Evolutionary conservation across 2,329 filamentous ascomycete species (phyloP).

Genomic region (Monosporascus sp.): DNA sequence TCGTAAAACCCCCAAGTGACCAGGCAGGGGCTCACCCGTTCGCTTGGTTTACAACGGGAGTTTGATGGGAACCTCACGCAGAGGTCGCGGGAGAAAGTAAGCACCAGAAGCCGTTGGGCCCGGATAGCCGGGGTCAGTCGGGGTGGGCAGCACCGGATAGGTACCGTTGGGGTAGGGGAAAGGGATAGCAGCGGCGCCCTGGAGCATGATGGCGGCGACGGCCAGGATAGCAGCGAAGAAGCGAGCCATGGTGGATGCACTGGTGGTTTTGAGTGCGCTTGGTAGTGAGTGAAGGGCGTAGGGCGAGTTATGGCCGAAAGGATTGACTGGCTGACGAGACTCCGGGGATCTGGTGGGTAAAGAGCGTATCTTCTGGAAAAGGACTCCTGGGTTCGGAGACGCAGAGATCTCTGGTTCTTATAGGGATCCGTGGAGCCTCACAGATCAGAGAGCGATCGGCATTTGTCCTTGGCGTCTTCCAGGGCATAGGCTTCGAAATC

Average conservation of each 20-base stretch:
- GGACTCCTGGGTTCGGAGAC: background rate
- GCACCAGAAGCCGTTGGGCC: background rate
- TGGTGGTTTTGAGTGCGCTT: background rate
- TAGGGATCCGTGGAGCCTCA: background rate
- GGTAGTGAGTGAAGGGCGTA: slow-evolving; percentile 5
- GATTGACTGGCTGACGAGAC: background rate
- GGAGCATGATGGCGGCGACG: slow-evolving; percentile 18
- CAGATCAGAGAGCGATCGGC: slow-evolving; percentile 15
- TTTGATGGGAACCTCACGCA: background rate
- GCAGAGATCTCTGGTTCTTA: background rate
- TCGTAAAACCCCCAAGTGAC: background rate
- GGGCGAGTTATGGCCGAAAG: slow-evolving; percentile 6
- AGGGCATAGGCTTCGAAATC: background rate
- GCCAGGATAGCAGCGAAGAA: slow-evolving; percentile 25
- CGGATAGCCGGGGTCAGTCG: background rate
- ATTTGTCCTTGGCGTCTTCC: slow-evolving; percentile 11
- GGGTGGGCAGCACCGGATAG: slow-evolving; percentile 4
- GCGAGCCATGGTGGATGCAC: slow-evolving; percentile 19
- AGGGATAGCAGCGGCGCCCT: slow-evolving; percentile 20
- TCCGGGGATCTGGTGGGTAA: background rate
- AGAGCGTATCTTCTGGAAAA: background rate
- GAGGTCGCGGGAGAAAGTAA: background rate
- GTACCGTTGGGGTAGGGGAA: slow-evolving; percentile 16
- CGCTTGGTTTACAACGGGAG: background rate
- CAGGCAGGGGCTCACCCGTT: background rate